Percentiles rank a stretch among this genome's conserved stretches.
phyloP scores from a whole-genome alignment of 2,329 filamentous ascomycete species.

The Pseudopyricularia javanii region DNA sequence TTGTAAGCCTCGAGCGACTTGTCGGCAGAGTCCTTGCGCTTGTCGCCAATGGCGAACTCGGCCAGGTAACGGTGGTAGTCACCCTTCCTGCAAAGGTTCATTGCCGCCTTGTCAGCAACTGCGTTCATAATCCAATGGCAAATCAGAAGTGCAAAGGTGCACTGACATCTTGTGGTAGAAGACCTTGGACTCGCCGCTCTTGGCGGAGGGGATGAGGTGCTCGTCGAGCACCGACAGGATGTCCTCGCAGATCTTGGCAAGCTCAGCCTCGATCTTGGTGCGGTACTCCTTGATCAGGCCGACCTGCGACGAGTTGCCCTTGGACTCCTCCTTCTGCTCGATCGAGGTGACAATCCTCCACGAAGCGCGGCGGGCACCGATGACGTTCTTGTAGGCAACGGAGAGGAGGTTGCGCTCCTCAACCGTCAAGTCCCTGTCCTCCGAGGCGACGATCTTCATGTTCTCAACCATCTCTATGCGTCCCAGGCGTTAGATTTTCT shows the following conservation, averaged over 20 bases:
- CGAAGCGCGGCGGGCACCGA: conserved; percentile 89
- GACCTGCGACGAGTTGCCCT: conserved; percentile 90
- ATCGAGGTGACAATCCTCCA: conserved; percentile 98
- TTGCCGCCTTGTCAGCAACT: neutral
- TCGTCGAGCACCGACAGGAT: conserved; percentile 90
- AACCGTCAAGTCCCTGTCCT: conserved; percentile 71
- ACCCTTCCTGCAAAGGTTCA: conserved; percentile 63
- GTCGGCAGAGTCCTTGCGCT: conserved; percentile 88
- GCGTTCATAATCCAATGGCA: neutral
- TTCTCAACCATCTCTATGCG: conserved; percentile 93
- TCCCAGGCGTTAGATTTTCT: conserved; percentile 6
- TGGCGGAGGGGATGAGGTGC: conserved; percentile 86
- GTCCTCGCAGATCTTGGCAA: conserved; percentile 95
- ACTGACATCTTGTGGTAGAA: conserved; percentile 98
- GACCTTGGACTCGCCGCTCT: conserved; percentile 96
- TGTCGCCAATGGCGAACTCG: conserved; percentile 89
- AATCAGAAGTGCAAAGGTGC: neutral
- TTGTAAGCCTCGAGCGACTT: conserved; percentile 97
- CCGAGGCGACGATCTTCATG: conserved; percentile 96
- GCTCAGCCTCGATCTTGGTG: conserved; percentile 93
- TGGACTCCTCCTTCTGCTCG: conserved; percentile 99
- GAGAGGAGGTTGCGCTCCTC: conserved; percentile 97
- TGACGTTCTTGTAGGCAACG: conserved; percentile 98
- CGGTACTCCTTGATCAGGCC: conserved; percentile 94
- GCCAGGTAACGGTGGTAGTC: conserved; percentile 99